Evolutionary conservation across 352 stramenopile species (phyloP).

Genomic region (Elongisporangium prolatum): DNA sequence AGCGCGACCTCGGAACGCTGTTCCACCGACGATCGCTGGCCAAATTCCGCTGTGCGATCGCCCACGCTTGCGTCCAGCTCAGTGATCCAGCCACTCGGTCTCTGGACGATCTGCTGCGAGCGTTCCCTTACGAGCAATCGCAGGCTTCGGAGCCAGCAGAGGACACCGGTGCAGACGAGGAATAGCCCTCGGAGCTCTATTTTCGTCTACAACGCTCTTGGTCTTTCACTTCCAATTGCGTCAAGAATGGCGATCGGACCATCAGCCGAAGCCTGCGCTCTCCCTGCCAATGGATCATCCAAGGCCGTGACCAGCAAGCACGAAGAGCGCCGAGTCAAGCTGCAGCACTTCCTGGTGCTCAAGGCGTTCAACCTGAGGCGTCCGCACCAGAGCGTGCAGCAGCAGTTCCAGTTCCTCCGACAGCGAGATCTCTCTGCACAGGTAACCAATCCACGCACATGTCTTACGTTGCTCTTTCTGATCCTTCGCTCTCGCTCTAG

Average conservation of each 20-base stretch:
- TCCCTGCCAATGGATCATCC: constrained; percentile 4
- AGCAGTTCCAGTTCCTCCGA: constrained; percentile 64
- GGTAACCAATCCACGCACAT: neutral
- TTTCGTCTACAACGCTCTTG: neutral
- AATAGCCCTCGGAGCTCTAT: constrained; percentile 2
- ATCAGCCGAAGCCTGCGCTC: constrained; percentile 1
- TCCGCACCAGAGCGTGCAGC: constrained; percentile 42
- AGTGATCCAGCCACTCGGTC: constrained; percentile 2
- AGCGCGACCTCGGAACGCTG: constrained; percentile 61
- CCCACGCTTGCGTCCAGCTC: constrained; percentile 35
- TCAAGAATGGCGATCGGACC: neutral
- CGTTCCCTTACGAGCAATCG: neutral
- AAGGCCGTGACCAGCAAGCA: constrained; percentile 11
- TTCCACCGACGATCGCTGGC: constrained; percentile 53
- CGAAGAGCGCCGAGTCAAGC: constrained; percentile 40
- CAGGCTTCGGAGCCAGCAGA: neutral
- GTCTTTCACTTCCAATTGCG: neutral
- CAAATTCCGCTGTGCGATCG: constrained; percentile 46
- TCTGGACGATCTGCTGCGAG: neutral
- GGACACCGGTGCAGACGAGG: neutral
- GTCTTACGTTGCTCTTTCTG: neutral
- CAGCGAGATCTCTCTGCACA: constrained; percentile 8
- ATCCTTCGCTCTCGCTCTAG: neutral
- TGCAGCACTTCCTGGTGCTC: constrained; percentile 78
- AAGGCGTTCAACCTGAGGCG: constrained; percentile 79